Evolutionary conservation across 176 grass and related monocot species (phyloP), one percentile per base, ranked within the genome.

Genomic region (Carex kokanica): DNA sequence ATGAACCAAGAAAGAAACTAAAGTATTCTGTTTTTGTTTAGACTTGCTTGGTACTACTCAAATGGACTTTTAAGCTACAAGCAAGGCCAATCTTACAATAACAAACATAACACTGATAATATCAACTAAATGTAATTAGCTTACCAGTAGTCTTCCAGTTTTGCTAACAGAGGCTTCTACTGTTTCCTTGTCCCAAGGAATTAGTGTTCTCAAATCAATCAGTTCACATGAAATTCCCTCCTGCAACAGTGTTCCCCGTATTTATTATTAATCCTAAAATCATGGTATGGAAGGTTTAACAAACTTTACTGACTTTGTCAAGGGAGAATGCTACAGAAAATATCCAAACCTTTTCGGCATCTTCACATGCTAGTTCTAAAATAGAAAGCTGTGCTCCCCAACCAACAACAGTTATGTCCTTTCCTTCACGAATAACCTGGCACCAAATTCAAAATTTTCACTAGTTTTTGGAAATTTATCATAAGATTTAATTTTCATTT

Each of bases 171-270:
- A 98, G 57, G 91, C 88, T 83, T 95, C 92, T 23, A 98, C 75
- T 12, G 84, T 90, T 89, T 93, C 92, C 87, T 91, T 98, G 81
- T 98, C 95, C 95, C 95, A 98, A 31, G 95, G 95, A 87, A 98
- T 89, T 53, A 98, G 81, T 5, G 95, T 98, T 93, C 78, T 93
- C 29, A 98, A 87, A 83, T 98, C 95, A 66, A 98, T 98, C 54
- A 98, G 89, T 68, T 98, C 95, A 52, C 95, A 98, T 43, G 95
- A 95, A 81, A 98, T 93, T 36, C 95, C 95, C 18, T 91, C 95
- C 95, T 98, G 70, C 20, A 78, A 89, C 86, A 72, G 11, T 31
- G 31, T 41, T 47, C 70, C 51, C 60, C 32, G 32, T 41, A 68
- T 82, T 27, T 59, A 85, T 62, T 74, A 59, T 74, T 85, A 67